phyloP scores from a whole-genome alignment of 2,329 filamentous ascomycete genomes.

The Botrytis paeoniae region DNA sequence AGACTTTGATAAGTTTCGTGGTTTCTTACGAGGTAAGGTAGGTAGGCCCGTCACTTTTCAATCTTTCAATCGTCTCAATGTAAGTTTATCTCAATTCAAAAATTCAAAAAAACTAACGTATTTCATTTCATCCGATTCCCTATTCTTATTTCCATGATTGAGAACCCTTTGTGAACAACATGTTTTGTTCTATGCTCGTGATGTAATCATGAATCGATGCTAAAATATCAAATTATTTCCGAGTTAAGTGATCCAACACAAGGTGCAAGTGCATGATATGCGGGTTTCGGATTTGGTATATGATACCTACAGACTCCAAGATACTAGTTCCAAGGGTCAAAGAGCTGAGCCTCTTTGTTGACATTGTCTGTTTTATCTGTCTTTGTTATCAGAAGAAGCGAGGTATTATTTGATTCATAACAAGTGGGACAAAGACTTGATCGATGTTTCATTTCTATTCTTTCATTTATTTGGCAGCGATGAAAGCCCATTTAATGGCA shows the following conservation, averaged over 20 bases:
- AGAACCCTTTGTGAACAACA: background rate
- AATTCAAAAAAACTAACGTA: background rate
- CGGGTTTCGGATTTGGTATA: too few species aligned
- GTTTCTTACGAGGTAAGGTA: too few species aligned
- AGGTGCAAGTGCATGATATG: background rate
- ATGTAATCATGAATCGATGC: background rate
- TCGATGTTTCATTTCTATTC: fast-evolving
- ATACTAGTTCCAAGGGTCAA: background rate
- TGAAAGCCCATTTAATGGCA: background rate
- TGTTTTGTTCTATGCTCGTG: background rate
- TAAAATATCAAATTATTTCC: background rate
- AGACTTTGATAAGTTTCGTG: background rate
- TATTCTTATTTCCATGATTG: background rate
- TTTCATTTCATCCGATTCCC: background rate
- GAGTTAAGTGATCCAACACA: background rate
- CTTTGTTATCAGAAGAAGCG: background rate
- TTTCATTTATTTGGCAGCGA: background rate
- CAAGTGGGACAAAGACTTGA: fast-evolving
- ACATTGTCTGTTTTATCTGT: background rate
- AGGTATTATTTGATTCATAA: background rate
- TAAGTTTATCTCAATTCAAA: background rate
- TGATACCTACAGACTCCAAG: too few species aligned
- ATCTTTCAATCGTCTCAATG: background rate
- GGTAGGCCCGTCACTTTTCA: background rate
- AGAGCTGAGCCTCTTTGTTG: background rate